phyloP scores from a whole-genome alignment of 2,329 filamentous ascomycete species.

The Lachnellula cervina region DNA sequence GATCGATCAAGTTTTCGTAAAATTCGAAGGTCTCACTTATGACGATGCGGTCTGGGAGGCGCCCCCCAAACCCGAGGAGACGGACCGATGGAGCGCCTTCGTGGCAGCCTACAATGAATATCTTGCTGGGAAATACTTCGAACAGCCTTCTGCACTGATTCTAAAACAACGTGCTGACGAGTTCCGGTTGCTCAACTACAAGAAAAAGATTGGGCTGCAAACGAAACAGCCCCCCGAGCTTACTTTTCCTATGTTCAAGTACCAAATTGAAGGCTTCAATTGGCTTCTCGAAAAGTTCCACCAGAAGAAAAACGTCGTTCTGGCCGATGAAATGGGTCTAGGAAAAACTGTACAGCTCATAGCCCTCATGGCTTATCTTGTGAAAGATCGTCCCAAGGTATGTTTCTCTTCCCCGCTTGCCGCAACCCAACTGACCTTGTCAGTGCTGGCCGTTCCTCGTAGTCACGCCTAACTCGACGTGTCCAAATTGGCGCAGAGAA shows the following conservation, averaged over 20 bases:
- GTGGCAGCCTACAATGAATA: constrained; percentile 80
- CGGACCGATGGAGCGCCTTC: constrained; percentile 72
- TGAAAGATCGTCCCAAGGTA: constrained; percentile 53
- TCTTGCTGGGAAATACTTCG: constrained; percentile 71
- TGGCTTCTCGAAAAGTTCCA: constrained; percentile 94
- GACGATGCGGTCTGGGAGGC: constrained; percentile 88
- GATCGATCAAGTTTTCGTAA: constrained; percentile 72
- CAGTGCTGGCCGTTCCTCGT: constrained; percentile 88
- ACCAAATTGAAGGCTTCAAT: constrained; percentile 88
- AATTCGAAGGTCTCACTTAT: constrained; percentile 88
- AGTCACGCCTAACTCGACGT: constrained; percentile 91
- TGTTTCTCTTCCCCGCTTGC: constrained; percentile 8
- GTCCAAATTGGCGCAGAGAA: constrained; percentile 95
- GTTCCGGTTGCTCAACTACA: constrained; percentile 64
- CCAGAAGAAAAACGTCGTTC: constrained; percentile 74
- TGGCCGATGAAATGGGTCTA: constrained; percentile 97
- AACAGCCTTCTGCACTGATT: constrained; percentile 46
- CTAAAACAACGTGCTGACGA: constrained; percentile 64
- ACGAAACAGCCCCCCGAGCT: constrained; percentile 69
- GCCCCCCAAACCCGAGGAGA: constrained; percentile 61
- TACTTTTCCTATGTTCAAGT: constrained; percentile 78
- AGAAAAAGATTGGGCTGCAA: constrained; percentile 55
- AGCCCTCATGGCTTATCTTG: constrained; percentile 69
- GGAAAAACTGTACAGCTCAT: constrained; percentile 97
- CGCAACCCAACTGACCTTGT: constrained; percentile 46